These are phyloP conservation scores for Macrophomina pseudophaseolina DNA, from an alignment of 2,329 filamentous ascomycete genomes.

Conservation along the genomic window DNA sequence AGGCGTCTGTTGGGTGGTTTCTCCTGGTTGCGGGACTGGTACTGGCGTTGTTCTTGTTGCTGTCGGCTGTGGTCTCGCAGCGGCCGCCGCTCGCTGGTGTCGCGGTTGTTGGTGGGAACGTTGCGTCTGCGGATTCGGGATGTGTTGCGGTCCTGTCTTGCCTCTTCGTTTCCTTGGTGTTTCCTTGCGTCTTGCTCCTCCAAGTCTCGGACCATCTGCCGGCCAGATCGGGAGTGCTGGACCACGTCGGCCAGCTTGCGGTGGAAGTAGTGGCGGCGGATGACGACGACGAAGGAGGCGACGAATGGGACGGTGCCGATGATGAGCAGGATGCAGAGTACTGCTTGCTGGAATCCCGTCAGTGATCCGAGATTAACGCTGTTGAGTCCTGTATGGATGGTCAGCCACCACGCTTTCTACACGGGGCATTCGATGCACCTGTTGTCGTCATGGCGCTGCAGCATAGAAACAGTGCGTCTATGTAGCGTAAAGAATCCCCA, in stretches of 20 bases:
- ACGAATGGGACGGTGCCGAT: constrained; percentile 40
- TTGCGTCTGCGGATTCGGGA: neutral
- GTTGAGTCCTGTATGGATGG: constrained; percentile 33
- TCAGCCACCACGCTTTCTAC: neutral
- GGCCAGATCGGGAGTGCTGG: constrained; percentile 35
- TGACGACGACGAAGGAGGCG: constrained; percentile 37
- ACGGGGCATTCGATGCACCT: constrained; percentile 25
- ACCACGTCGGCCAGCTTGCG: constrained; percentile 38
- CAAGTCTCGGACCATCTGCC: constrained; percentile 35
- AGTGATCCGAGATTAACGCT: constrained; percentile 35
- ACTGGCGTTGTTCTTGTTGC: neutral
- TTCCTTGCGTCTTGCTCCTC: constrained; percentile 29
- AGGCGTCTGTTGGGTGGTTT: constrained; percentile 31
- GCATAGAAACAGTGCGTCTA: constrained; percentile 37
- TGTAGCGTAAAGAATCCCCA: constrained; percentile 33
- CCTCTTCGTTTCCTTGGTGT: neutral
- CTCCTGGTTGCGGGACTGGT: neutral
- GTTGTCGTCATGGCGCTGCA: constrained; percentile 41
- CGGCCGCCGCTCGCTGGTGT: neutral
- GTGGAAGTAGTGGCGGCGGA: constrained; percentile 35
- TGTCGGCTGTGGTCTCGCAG: neutral
- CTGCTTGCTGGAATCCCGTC: constrained; percentile 37
- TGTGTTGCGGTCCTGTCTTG: neutral
- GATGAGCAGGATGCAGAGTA: constrained; percentile 36
- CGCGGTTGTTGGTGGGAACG: neutral